These are phyloP conservation scores for Hygrophoropsis aurantiaca DNA, from an alignment of 768 basidiomycete species.

Conservation along the genomic window DNA sequence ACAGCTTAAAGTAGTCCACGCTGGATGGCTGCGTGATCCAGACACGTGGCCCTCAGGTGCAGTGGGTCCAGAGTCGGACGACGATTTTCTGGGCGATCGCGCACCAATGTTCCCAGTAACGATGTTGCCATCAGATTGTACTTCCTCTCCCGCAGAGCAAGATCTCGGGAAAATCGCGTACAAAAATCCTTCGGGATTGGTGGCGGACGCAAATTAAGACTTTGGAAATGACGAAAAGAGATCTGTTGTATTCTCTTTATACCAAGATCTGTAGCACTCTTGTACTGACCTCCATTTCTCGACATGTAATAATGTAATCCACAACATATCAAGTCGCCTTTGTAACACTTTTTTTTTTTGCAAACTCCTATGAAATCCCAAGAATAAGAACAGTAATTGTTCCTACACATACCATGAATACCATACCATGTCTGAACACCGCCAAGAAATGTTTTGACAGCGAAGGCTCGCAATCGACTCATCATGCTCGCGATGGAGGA, in stretches of 20 bases:
- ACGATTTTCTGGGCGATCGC: constrained; percentile 33
- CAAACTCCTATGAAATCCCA: neutral
- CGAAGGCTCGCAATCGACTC: constrained; percentile 1
- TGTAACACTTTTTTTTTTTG: too few species aligned
- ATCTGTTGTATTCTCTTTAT: too few species aligned
- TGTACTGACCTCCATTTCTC: too few species aligned
- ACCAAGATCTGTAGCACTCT: too few species aligned
- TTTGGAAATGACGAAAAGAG: neutral
- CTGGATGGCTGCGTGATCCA: constrained; percentile 71
- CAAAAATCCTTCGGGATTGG: constrained; percentile 5
- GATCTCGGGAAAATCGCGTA: neutral
- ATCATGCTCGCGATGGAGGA: constrained; percentile 71
- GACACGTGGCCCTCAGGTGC: constrained; percentile 72
- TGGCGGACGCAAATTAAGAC: neutral
- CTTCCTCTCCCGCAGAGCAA: neutral
- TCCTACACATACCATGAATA: constrained; percentile 6
- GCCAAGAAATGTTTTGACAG: constrained; percentile 35
- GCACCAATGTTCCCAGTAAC: neutral
- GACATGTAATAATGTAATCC: too few species aligned
- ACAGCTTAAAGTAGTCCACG: constrained; percentile 72
- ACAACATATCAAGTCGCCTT: too few species aligned
- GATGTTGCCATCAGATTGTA: constrained; percentile 2
- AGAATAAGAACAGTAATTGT: too few species aligned
- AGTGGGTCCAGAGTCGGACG: constrained; percentile 62
- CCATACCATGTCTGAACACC: constrained; percentile 8